Percentiles rank a stretch among this genome's conserved stretches.
These are phyloP conservation scores for Penstemon eatonii DNA, from an alignment of 257 asterid genomes.

Conservation along the genomic window DNA sequence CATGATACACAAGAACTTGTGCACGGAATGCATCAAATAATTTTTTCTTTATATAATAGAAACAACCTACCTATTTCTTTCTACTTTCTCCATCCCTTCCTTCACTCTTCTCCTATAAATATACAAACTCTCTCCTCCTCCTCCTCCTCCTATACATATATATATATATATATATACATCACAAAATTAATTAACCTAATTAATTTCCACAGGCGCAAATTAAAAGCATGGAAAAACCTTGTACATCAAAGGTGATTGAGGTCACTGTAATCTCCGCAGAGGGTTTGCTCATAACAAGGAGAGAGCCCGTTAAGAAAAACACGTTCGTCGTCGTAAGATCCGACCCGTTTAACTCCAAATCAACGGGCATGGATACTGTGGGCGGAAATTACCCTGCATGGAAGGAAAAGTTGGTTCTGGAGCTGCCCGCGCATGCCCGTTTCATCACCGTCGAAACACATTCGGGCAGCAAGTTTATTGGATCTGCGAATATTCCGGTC, in stretches of 20 bases:
- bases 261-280: constrained; percentile 74
- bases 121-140: not conserved
- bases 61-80: constrained; percentile 26
- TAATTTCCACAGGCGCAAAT: not conserved
- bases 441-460: constrained; percentile 51
- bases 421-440: constrained; percentile 54
- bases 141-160: not conserved
- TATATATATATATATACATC: not conserved
- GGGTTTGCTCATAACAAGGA: constrained; percentile 35
- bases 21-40: too few species aligned
- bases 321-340: constrained; percentile 46
- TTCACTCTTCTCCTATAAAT: not conserved
- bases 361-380: constrained; percentile 45
- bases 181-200: not conserved
- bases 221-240: constrained; percentile 15
- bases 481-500: constrained; percentile 55
- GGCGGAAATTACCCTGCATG: constrained; percentile 65
- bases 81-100: constrained; percentile 28
- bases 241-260: constrained; percentile 39
- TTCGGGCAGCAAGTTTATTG: constrained; percentile 43
- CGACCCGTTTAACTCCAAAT: constrained; percentile 27
- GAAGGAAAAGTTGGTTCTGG: constrained; percentile 61
- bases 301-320: constrained; percentile 41
- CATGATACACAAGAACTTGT: too few species aligned
- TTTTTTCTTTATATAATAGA: not conserved